These are phyloP conservation scores for Dillenia suffruticosa DNA, from an alignment of 164 flowering plant species.

Conservation along the genomic window DNA sequence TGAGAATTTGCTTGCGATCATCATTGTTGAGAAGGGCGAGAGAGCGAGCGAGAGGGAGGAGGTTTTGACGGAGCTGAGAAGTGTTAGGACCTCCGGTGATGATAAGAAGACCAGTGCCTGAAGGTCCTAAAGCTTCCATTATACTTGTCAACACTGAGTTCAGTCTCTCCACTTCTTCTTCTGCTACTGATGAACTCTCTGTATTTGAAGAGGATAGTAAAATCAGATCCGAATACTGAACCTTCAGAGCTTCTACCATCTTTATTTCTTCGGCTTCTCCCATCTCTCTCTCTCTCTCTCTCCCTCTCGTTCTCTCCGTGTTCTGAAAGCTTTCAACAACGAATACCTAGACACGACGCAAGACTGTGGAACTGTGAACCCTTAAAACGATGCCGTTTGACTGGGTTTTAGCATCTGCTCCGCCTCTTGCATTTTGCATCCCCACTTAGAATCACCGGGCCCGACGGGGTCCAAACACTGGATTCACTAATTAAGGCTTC, in stretches of 20 bases:
- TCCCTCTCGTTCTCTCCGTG: neutral
- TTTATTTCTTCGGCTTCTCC: neutral
- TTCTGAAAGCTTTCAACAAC: neutral
- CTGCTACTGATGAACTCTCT: conserved; percentile 9
- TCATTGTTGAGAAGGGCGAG: conserved; percentile 60
- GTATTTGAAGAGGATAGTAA: conserved; percentile 25
- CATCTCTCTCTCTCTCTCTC: neutral
- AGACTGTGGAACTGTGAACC: too few species aligned
- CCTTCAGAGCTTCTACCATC: conserved; percentile 27
- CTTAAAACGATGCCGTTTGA: too few species aligned
- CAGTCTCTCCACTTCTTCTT: conserved; percentile 35
- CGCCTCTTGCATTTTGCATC: too few species aligned
- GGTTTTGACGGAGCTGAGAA: conserved; percentile 38
- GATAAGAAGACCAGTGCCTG: conserved; percentile 74
- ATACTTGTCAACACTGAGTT: conserved; percentile 32
- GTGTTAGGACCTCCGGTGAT: conserved; percentile 55
- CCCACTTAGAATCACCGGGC: too few species aligned
- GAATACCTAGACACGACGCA: too few species aligned
- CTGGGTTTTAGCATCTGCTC: too few species aligned
- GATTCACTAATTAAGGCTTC: too few species aligned
- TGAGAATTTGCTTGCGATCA: conserved; percentile 56
- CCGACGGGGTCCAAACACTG: too few species aligned
- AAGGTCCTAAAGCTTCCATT: conserved; percentile 75
- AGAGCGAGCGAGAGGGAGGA: conserved; percentile 67
- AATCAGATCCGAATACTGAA: conserved; percentile 55